Evolutionary conservation across 2,329 filamentous ascomycete genomes (phyloP).

Genomic region (Graphilbum fragrans): DNA sequence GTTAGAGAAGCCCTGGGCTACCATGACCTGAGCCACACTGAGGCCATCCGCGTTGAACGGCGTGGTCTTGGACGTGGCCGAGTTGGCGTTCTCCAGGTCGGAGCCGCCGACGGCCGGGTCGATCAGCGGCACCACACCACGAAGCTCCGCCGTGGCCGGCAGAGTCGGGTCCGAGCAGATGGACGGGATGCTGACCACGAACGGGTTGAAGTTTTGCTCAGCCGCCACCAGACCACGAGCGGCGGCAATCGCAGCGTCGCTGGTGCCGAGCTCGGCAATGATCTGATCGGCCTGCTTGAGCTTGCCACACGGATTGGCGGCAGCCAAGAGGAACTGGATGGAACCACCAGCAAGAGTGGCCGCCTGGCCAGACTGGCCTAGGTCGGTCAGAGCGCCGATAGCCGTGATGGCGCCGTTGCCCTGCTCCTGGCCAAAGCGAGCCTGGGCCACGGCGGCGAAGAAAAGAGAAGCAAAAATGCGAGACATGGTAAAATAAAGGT

Average conservation of each 20-base stretch:
- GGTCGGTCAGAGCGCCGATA: conserved; percentile 36
- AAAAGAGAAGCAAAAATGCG: conserved; percentile 24
- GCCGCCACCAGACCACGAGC: conserved; percentile 24
- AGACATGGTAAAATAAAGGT: conserved; percentile 5
- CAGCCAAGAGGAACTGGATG: conserved; percentile 48
- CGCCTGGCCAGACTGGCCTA: conserved; percentile 45
- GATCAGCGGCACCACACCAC: conserved; percentile 55
- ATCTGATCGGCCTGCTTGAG: conserved; percentile 54
- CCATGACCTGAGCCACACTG: conserved; percentile 53
- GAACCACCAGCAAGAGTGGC: conserved; percentile 49
- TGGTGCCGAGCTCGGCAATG: conserved; percentile 45
- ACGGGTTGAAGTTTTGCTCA: conserved; percentile 28
- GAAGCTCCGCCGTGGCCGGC: conserved; percentile 45
- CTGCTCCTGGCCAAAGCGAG: conserved; percentile 53
- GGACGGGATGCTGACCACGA: conserved; percentile 42
- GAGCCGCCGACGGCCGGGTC: conserved; percentile 50
- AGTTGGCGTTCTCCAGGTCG: conserved; percentile 48
- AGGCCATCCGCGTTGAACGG: conserved; percentile 49
- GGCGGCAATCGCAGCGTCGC: conserved; percentile 45
- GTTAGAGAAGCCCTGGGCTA: conserved; percentile 49
- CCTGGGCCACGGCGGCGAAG: conserved; percentile 17
- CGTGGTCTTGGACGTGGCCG: conserved; percentile 32
- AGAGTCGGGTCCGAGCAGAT: conserved; percentile 53
- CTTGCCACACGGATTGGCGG: conserved; percentile 28
- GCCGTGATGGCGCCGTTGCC: conserved; percentile 33